phyloP scores from a whole-genome alignment of 495 filamentous ascomycete species.

The Neurospora terricola region DNA sequence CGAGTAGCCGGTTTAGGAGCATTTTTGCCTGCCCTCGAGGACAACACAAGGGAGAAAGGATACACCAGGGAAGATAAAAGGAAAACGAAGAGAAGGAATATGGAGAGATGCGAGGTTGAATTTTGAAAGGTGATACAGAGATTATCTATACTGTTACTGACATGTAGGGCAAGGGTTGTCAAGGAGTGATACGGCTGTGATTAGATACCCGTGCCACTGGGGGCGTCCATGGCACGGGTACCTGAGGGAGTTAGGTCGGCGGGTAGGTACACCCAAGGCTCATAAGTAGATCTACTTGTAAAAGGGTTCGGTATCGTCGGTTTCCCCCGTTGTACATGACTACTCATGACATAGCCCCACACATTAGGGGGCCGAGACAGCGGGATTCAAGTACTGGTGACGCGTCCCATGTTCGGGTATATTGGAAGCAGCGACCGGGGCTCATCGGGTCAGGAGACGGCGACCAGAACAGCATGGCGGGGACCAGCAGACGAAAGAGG shows the following conservation, averaged over 20 bases:
- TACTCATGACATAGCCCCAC: background rate
- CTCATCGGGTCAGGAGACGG: background rate
- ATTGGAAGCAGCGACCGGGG: background rate
- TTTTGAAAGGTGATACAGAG: background rate
- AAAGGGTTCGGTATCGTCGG: background rate
- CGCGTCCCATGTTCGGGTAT: background rate
- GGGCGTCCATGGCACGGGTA: background rate
- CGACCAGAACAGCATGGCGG: background rate
- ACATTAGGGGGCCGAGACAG: background rate
- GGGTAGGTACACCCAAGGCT: background rate
- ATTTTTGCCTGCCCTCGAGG: background rate
- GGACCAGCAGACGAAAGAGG: background rate
- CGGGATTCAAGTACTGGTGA: background rate
- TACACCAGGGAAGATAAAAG: background rate
- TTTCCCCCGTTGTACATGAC: background rate
- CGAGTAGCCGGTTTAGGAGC: background rate
- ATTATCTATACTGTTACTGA: background rate
- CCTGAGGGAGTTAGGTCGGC: background rate
- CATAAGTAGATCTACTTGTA: background rate
- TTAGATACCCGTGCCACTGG: background rate
- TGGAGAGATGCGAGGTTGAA: background rate
- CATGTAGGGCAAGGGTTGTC: background rate
- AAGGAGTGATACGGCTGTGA: background rate
- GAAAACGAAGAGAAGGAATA: background rate
- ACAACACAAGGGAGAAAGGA: background rate